These are phyloP conservation scores for Kandelia obovata DNA, from an alignment of 345 rosid genomes.

Conservation along the genomic window DNA sequence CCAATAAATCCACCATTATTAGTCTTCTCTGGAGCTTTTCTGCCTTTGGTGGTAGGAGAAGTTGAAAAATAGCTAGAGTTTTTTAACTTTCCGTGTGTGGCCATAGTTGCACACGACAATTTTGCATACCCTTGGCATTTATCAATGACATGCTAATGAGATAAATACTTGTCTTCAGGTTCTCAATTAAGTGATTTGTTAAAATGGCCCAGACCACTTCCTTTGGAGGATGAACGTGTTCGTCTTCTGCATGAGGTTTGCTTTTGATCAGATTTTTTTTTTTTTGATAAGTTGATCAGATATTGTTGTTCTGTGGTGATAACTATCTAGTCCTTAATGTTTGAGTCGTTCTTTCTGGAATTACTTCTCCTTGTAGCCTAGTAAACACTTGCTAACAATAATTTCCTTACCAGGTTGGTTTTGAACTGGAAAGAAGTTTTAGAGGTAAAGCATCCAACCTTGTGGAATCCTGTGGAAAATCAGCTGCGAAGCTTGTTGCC, in stretches of 20 bases:
- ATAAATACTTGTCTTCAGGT: conserved; percentile 38
- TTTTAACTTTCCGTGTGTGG: too few species aligned
- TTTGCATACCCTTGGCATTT: background rate
- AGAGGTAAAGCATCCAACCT: conserved; percentile 66
- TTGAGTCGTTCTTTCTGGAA: background rate
- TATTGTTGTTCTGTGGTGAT: too few species aligned
- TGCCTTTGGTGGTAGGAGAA: too few species aligned
- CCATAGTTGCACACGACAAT: too few species aligned
- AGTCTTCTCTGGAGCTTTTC: too few species aligned
- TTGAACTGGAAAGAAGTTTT: conserved; percentile 62
- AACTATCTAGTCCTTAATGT: background rate
- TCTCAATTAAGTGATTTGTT: conserved; percentile 52
- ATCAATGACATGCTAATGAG: conserved; percentile 3
- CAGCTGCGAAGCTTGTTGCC: conserved; percentile 70
- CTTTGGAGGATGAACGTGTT: conserved; percentile 72
- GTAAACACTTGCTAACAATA: conserved; percentile 5
- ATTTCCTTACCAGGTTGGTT: conserved; percentile 49
- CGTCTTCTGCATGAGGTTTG: conserved; percentile 72
- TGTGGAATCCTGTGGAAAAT: conserved; percentile 63
- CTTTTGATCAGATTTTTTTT: background rate
- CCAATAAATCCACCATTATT: too few species aligned
- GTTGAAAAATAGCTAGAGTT: too few species aligned
- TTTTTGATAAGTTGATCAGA: too few species aligned
- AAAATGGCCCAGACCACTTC: conserved; percentile 83
- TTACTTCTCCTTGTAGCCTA: background rate